A percentile compares a stretch with the other conserved stretches of the same genome.
Conservation (phyloP, 1,284 basidiomycete species). For the Pisolithus thermaeus region DNA sequence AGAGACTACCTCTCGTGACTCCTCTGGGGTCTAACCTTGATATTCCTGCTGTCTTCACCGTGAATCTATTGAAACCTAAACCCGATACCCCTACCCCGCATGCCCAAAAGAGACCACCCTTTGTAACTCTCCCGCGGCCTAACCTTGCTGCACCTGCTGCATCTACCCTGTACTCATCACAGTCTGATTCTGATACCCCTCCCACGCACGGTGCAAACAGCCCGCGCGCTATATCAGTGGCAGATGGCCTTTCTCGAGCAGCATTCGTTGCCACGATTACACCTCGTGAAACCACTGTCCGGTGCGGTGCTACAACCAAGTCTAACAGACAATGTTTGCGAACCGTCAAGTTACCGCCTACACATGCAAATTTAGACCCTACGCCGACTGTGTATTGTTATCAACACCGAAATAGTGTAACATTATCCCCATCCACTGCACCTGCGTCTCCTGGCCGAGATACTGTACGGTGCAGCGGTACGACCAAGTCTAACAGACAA, state of each 20-base stretch:
- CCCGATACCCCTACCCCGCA: not conserved
- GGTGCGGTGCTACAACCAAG: too few relatives aligned
- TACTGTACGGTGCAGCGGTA: constrained; percentile 52
- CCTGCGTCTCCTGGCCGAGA: constrained; percentile 18
- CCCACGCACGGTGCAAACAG: not conserved
- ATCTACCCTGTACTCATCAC: not conserved
- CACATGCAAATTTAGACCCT: too few relatives aligned
- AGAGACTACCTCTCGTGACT: constrained; percentile 12
- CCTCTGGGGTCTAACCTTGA: constrained; percentile 27
- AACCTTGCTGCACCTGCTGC: too few relatives aligned
- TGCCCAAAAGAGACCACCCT: not conserved
- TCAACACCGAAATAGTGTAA: constrained; percentile 2
- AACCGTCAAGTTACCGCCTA: too few relatives aligned
- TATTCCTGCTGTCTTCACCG: constrained; percentile 5
- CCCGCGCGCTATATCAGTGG: constrained; percentile 3
- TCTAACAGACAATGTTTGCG: too few relatives aligned
- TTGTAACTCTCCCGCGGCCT: too few relatives aligned
- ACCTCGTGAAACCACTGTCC: constrained; percentile 11
- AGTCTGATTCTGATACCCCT: not conserved
- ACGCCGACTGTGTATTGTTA: too few relatives aligned
- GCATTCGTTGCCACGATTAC: constrained; percentile 2
- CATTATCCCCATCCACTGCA: constrained; percentile 30
- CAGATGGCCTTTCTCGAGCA: constrained; percentile 3
- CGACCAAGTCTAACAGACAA: constrained; percentile 57
- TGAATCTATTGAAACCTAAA: not conserved